Evolutionary conservation across 2,329 filamentous ascomycete species (phyloP).

Genomic region (Colletotrichum higginsianum): DNA sequence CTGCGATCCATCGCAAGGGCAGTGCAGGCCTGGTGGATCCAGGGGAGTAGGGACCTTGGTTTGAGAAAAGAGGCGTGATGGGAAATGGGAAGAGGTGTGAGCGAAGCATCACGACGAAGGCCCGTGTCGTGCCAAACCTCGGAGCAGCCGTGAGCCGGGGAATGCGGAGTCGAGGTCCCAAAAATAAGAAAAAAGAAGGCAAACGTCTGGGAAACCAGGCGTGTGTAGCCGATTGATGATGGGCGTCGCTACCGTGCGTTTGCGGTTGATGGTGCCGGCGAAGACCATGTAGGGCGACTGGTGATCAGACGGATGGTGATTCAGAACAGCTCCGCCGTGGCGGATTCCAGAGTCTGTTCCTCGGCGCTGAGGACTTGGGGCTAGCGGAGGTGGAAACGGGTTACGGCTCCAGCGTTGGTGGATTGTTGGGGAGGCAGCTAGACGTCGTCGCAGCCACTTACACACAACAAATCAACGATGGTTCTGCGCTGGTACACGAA

Average conservation of each 20-base stretch:
- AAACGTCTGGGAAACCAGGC: neutral
- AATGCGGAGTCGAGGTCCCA: constrained; percentile 29
- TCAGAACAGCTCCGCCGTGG: constrained; percentile 36
- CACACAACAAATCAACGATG: too few species aligned
- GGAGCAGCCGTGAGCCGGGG: constrained; percentile 34
- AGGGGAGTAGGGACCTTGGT: constrained; percentile 7
- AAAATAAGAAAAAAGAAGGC: constrained; percentile 23
- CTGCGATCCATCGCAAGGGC: constrained; percentile 33
- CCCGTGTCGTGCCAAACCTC: constrained; percentile 38
- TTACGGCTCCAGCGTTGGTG: neutral
- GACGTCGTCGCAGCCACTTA: neutral
- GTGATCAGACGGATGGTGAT: constrained; percentile 41
- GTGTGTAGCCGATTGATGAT: constrained; percentile 33
- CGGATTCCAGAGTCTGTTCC: neutral
- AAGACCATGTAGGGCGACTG: constrained; percentile 23
- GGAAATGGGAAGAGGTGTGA: constrained; percentile 17
- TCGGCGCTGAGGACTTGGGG: neutral
- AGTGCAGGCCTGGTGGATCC: constrained; percentile 31
- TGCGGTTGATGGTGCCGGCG: constrained; percentile 34
- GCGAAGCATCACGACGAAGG: constrained; percentile 36
- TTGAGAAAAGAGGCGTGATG: constrained; percentile 23
- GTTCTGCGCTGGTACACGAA: neutral
- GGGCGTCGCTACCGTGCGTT: constrained; percentile 30
- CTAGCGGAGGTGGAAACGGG: constrained; percentile 11
- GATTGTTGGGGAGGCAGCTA: neutral